Conservation (phyloP, 1,284 basidiomycete species). For the Cryptococcus floricola region DNA sequence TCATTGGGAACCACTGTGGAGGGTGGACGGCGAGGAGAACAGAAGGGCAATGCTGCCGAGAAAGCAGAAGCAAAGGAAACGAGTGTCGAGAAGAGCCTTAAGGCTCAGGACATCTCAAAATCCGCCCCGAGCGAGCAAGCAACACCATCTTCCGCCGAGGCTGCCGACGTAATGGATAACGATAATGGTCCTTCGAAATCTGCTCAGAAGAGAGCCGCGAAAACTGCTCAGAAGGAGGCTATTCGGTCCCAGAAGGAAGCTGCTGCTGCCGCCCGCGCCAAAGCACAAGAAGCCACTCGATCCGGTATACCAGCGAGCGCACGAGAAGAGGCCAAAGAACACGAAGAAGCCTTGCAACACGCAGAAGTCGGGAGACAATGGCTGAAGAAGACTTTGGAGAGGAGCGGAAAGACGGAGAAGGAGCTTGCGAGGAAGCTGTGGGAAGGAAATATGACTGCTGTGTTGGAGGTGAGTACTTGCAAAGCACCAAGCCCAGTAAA, state of each 20-base stretch:
- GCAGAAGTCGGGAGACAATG: constrained; percentile 56
- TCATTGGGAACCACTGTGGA: constrained; percentile 60
- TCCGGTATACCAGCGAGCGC: background rate
- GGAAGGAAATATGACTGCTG: constrained; percentile 80
- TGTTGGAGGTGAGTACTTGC: constrained; percentile 68
- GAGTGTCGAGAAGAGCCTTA: background rate
- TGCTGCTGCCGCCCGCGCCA: constrained; percentile 2
- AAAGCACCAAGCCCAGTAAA: background rate
- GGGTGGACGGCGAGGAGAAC: background rate
- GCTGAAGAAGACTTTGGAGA: constrained; percentile 69
- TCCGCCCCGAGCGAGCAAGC: background rate
- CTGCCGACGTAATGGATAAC: constrained; percentile 25
- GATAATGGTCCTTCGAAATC: constrained; percentile 11
- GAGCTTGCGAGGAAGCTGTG: constrained; percentile 73
- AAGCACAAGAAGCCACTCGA: background rate
- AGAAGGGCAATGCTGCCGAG: background rate
- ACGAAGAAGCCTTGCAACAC: constrained; percentile 32
- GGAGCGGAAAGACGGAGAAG: constrained; percentile 63
- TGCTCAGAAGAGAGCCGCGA: constrained; percentile 7
- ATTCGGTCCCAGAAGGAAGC: constrained; percentile 2
- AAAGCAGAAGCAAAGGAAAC: background rate
- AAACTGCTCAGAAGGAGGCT: background rate
- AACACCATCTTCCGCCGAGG: background rate
- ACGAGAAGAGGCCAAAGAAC: constrained; percentile 3
- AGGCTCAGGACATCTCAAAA: background rate